A percentile compares a stretch with the other conserved stretches of the same genome.
Conservation (phyloP, 345 rosid species). For the Camelina hispida region DNA sequence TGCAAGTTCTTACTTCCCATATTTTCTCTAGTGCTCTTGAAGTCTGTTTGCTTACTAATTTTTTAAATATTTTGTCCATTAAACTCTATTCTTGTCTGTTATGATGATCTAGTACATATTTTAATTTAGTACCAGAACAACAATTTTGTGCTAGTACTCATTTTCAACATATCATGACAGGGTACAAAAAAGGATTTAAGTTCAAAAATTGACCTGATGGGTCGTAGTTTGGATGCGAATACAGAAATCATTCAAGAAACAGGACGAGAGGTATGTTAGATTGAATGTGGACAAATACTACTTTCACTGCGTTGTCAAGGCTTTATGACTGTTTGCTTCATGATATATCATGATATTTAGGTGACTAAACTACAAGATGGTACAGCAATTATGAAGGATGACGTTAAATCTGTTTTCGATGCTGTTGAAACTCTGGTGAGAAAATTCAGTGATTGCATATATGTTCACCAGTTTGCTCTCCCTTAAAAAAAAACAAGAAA, state of each 20-base stretch:
- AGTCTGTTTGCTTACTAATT: neutral
- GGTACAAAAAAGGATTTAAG: constrained; percentile 67
- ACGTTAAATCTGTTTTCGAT: constrained; percentile 62
- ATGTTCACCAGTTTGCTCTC: neutral
- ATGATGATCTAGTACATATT: neutral
- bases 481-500: neutral
- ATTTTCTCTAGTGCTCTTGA: neutral
- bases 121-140: constrained; percentile 3
- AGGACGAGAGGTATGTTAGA: constrained; percentile 60
- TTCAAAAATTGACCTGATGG: constrained; percentile 61
- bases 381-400: constrained; percentile 46
- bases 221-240: constrained; percentile 58
- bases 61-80: neutral
- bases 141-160: neutral
- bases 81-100: constrained; percentile 15
- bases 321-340: constrained; percentile 31
- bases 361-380: constrained; percentile 57
- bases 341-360: constrained; percentile 42
- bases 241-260: constrained; percentile 60
- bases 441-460: constrained; percentile 5
- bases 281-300: constrained; percentile 16
- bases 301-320: constrained; percentile 9
- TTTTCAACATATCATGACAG: constrained; percentile 48
- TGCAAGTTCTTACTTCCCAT: constrained; percentile 49
- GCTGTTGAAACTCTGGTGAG: constrained; percentile 81